Base-by-base conservation (phyloP, 176 grass and related monocot genomes). In the Avena eriantha region DNA sequence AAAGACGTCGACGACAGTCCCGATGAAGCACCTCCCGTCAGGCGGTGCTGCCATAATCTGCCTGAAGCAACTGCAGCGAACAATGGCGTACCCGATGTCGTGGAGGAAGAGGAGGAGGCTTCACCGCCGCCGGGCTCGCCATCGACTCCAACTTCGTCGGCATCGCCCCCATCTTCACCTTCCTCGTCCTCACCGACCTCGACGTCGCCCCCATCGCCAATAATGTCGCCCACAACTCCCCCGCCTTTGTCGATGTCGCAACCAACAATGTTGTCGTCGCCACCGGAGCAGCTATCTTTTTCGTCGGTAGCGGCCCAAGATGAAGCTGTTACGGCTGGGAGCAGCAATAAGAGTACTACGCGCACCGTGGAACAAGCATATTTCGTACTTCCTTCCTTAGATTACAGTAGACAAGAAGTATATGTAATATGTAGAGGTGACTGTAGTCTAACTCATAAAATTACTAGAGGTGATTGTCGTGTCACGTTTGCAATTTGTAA, bases 391-490 rank as follows among this genome's bases (percentile, higher is more conserved):
- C 77, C 77, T 26, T 61, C 35, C 7, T 24, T 43, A 24, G 77
- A 80, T 61, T 80, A 45, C 56, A 23, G 7, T 43, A 80, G 36
- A 18, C 56, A 80, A 11, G 77, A 80, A 46, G 77, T 80, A 24
- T 26, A 61, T 46, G 56, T 46, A 79, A 51, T 60, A 10, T 79
- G 55, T 41, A 61, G n/a, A 61, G 77, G 77, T 16, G 56, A 26
- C 57, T 80, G 77, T 18, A 55, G 49, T 77, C 5, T 55, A 54
- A 77, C 49, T 55, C 74, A 77, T 55, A 31, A 19, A 11, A 19
- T 60, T 60, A 60, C 13, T 45, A 80, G 77, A 80, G 77, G 77
- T 24, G 77, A 61, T 63, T 61, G 77, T 17, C 77, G 74, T 6
- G 74, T 77, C 1, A 77, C 74, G 8, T 10, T 34, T 55, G 29